Evolutionary conservation across 83 land plant genomes (phyloP), one percentile per base, ranked within the genome.

Genomic region (Larix sibirica): DNA sequence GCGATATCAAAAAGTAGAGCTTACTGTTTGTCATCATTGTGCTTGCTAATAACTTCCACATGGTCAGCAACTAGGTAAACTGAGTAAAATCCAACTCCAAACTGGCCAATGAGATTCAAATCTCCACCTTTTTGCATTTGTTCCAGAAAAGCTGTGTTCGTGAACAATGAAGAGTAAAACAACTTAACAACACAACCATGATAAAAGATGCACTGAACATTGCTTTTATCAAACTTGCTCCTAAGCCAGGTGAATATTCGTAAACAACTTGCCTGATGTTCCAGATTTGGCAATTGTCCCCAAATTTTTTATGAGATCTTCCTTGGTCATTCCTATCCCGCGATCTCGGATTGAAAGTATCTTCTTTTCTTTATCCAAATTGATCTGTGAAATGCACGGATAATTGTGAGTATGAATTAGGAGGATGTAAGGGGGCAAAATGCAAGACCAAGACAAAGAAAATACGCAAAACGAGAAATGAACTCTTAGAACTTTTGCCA

Each of bases 201-300:
- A 56, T 33, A 12, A 58, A 81, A 12, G 58, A 54, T 54, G 58
- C 58, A 2, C 58, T 50, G 6, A 26, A 40, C 16, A 61, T 64
- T 14, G 54, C 31, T 5, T 71, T 61, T 62, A 20, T 6, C 42
- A 17, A 38, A 36, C 3, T 38, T 47, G 6, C 4, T 61, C 60
- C 28, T 73, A 4, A 3, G 28, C 8, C 13, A 13, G 12, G 58
- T 13, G 13, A 16, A 77, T 62, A 38, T 14, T 17, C 33, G 83
- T 33, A 38, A 82, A 59, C 21, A 38, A 66, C 75, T 44, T 87
- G 95, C 99, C 95, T 86, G 99, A 96, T 38, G 99, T 98, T 86
- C 99, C 99, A 47, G 99, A 98, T 81, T 98, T 98, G 42, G 99
- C 99, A 62, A 98, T 96, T 38, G 99, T 98, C 16, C 99, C 99